phyloP scores from a whole-genome alignment of 768 basidiomycete species.

The Trametes punicea region DNA sequence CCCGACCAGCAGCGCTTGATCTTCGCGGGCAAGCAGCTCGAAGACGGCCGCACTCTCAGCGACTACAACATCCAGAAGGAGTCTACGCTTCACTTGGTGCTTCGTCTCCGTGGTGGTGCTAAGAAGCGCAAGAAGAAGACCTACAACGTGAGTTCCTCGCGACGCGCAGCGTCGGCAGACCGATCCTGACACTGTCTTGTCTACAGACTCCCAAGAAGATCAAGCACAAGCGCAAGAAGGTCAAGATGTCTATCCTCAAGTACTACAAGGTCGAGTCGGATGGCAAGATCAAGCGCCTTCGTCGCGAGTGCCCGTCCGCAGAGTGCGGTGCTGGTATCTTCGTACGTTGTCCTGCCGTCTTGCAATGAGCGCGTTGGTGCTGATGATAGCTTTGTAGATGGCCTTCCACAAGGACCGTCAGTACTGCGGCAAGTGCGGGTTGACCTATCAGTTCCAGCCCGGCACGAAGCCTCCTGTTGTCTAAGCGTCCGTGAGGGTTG shows the following conservation, averaged over 20 bases:
- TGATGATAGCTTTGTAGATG: conserved; percentile 56
- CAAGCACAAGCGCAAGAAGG: conserved; percentile 99
- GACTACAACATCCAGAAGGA: conserved; percentile 99
- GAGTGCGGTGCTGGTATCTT: conserved; percentile 86
- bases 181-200: not conserved
- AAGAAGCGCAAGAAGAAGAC: conserved; percentile 99
- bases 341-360: conserved; percentile 41
- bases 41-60: conserved; percentile 94
- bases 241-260: conserved; percentile 99
- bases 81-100: conserved; percentile 95
- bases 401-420: conserved; percentile 98
- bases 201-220: conserved; percentile 94
- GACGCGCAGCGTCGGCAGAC: no score
- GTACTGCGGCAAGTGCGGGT: conserved; percentile 93
- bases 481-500: conserved; percentile 33
- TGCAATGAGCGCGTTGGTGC: not conserved
- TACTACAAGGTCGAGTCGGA: conserved; percentile 99
- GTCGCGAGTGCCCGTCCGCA: conserved; percentile 87
- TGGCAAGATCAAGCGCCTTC: conserved; percentile 98
- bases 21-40: conserved; percentile 99
- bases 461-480: conserved; percentile 75
- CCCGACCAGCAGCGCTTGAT: conserved; percentile 97
- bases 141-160: conserved; percentile 89
- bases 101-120: conserved; percentile 97
- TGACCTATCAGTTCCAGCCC: conserved; percentile 83